These are phyloP conservation scores for Diaporthe batatas DNA, from an alignment of 2,329 filamentous ascomycete genomes.

Conservation along the genomic window DNA sequence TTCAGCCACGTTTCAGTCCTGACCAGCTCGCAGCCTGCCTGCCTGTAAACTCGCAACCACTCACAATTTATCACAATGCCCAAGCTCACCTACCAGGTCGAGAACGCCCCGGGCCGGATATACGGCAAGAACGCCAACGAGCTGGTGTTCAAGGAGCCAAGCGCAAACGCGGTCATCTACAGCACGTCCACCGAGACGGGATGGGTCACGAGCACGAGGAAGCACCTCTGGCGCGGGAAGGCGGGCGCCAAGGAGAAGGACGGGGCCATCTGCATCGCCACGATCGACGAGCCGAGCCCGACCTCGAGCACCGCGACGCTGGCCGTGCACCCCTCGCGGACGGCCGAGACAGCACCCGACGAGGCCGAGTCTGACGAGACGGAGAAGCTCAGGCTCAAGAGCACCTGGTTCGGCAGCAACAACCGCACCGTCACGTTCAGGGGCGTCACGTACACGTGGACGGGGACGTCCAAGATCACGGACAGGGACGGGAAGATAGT, in stretches of 20 bases:
- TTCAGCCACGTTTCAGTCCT: conserved; percentile 10
- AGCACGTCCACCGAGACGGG: conserved; percentile 39
- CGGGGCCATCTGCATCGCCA: conserved; percentile 40
- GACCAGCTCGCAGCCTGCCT: too few species aligned
- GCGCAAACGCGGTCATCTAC: conserved; percentile 39
- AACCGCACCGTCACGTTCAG: conserved; percentile 38
- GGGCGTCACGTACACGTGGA: conserved; percentile 39
- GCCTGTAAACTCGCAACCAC: too few species aligned
- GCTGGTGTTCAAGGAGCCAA: conserved; percentile 41
- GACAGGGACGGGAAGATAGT: conserved; percentile 35
- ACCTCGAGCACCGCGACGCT: conserved; percentile 22
- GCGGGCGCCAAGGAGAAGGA: conserved; percentile 36
- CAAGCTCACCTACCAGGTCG: conserved; percentile 35
- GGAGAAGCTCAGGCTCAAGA: conserved; percentile 38
- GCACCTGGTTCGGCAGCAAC: conserved; percentile 38
- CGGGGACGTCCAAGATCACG: conserved; percentile 36
- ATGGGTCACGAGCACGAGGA: conserved; percentile 33
- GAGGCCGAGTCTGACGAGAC: conserved; percentile 17
- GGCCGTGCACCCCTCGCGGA: conserved; percentile 37
- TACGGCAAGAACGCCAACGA: conserved; percentile 42
- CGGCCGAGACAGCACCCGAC: background rate
- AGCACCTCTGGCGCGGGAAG: conserved; percentile 39
- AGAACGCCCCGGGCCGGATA: conserved; percentile 38
- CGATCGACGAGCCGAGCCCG: conserved; percentile 39
- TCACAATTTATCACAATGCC: too few species aligned